Evolutionary conservation across 441 rosid species (phyloP).

Genomic region (Erodium trifolium): DNA sequence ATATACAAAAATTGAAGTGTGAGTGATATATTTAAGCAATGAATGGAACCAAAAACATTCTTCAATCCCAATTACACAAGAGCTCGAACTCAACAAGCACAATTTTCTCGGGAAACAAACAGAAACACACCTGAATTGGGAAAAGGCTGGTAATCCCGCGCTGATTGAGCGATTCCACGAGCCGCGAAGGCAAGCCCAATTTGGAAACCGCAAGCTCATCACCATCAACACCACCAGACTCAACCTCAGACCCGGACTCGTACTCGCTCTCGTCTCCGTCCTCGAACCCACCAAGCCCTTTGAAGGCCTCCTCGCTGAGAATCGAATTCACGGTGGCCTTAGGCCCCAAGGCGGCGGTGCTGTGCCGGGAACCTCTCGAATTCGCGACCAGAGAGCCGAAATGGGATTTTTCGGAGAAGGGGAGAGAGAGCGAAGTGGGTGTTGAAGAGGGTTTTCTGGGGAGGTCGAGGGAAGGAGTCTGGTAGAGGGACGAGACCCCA

Average conservation of each 20-base stretch:
- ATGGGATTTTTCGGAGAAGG: constrained; percentile 8
- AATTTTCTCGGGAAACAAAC: background rate
- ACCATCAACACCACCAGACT: constrained; percentile 15
- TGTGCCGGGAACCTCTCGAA: background rate
- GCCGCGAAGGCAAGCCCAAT: constrained; percentile 66
- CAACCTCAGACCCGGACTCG: constrained; percentile 12
- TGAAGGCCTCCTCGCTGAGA: constrained; percentile 85
- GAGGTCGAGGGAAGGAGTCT: background rate
- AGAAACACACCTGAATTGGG: constrained; percentile 68
- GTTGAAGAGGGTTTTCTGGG: background rate
- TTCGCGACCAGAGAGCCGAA: background rate
- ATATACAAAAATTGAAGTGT: too few species aligned
- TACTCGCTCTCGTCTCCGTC: constrained; percentile 25
- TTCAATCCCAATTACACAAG: background rate
- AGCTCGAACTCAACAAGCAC: background rate
- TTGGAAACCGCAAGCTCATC: constrained; percentile 68
- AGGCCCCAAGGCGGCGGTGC: constrained; percentile 25
- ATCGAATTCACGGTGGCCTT: constrained; percentile 67
- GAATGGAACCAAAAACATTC: too few species aligned
- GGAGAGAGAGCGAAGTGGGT: constrained; percentile 15
- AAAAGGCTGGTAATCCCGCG: constrained; percentile 91
- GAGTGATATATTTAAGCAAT: too few species aligned
- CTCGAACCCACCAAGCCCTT: constrained; percentile 46
- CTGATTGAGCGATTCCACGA: constrained; percentile 58
- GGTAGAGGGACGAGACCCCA: background rate